These are phyloP conservation scores for Fusarium nurragi DNA, from an alignment of 2,329 filamentous ascomycete species.

Conservation along the genomic window DNA sequence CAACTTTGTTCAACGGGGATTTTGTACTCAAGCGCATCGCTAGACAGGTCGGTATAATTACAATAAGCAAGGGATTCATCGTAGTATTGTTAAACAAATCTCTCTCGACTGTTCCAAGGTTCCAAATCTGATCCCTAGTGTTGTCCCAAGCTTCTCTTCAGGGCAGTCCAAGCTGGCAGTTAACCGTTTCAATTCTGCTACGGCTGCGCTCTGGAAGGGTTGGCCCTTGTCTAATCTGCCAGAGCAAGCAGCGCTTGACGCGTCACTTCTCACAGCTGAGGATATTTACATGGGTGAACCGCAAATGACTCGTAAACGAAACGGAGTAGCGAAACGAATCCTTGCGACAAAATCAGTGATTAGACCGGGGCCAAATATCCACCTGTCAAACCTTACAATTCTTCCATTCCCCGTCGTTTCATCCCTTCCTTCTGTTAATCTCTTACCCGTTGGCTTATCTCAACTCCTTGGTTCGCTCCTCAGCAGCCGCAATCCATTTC, in stretches of 20 bases:
- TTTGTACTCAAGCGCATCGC: not conserved
- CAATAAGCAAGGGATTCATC: no score
- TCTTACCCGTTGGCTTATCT: conserved; percentile 7
- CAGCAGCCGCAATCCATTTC: conserved; percentile 63
- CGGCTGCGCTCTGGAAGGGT: not conserved
- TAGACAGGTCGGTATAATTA: not conserved
- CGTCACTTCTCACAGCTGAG: conserved; percentile 6
- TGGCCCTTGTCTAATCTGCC: not conserved
- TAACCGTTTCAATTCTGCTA: conserved; percentile 8
- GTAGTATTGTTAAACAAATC: no score
- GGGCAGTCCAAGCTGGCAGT: not conserved
- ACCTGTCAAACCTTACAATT: conserved; percentile 19
- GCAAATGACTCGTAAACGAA: conserved; percentile 13
- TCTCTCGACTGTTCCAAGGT: no score
- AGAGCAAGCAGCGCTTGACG: not conserved
- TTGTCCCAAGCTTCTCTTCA: no score
- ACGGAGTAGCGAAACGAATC: conserved; percentile 18
- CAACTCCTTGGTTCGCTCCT: conserved; percentile 59
- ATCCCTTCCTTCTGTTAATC: conserved; percentile 1
- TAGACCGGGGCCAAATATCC: not conserved
- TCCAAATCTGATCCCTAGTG: no score
- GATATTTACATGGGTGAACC: not conserved
- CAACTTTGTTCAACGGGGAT: not conserved
- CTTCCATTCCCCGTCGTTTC: conserved; percentile 10
- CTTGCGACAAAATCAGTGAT: not conserved